Percentiles rank a stretch among this genome's conserved stretches.
phyloP scores from a whole-genome alignment of 2,329 filamentous ascomycete genomes.

The Fusarium anthophilum region DNA sequence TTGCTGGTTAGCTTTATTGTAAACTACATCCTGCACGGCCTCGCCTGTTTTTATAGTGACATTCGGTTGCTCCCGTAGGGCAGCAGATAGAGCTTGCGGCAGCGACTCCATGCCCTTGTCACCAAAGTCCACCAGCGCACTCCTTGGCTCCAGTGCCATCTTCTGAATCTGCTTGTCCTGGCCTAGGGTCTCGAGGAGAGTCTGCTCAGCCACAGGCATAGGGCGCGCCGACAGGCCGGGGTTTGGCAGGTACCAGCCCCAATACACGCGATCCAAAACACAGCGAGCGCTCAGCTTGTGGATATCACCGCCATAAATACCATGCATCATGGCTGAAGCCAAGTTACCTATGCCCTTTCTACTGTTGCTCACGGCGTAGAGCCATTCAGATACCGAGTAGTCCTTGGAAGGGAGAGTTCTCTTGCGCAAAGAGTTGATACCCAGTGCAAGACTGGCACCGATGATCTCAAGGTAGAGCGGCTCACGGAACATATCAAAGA shows the following conservation, averaged over 20 bases:
- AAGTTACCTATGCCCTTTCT: conserved; percentile 72
- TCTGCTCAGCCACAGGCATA: conserved; percentile 45
- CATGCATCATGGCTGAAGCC: conserved; percentile 80
- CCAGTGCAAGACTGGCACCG: conserved; percentile 41
- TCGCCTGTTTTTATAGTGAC: conserved; percentile 65
- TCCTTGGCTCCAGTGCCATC: conserved; percentile 45
- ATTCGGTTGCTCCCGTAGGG: conserved; percentile 63
- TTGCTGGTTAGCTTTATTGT: conserved; percentile 48
- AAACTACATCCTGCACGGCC: conserved; percentile 58
- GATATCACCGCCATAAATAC: conserved; percentile 92
- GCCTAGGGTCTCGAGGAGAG: conserved; percentile 43
- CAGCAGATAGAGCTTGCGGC: conserved; percentile 60
- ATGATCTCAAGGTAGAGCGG: conserved; percentile 47
- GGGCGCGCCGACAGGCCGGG: conserved; percentile 54
- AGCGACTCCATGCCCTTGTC: conserved; percentile 71
- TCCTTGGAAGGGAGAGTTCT: conserved; percentile 42
- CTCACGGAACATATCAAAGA: conserved; percentile 44
- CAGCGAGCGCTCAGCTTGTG: conserved; percentile 79
- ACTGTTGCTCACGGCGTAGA: conserved; percentile 45
- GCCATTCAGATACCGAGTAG: conserved; percentile 50
- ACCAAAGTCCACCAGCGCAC: conserved; percentile 50
- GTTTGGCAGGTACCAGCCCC: conserved; percentile 43
- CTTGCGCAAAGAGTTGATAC: conserved; percentile 34
- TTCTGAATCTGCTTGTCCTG: conserved; percentile 44
- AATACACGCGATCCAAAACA: conserved; percentile 52